These are phyloP conservation scores for Xerocomus nothofagi DNA, from an alignment of 1,284 basidiomycete genomes.

Conservation along the genomic window DNA sequence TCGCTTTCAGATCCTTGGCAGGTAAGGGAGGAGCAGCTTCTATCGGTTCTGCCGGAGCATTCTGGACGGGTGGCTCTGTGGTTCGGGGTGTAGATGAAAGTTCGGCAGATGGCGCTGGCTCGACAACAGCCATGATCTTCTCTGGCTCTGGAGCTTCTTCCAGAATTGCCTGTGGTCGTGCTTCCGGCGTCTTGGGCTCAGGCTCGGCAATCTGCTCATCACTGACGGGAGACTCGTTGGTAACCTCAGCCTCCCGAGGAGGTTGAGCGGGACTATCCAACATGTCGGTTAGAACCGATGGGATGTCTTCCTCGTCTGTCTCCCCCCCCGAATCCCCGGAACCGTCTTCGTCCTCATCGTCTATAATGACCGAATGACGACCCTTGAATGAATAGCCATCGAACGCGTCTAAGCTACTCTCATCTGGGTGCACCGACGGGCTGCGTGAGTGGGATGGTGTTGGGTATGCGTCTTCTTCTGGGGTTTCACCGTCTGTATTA, in stretches of 20 bases:
- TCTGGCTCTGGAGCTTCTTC: constrained; percentile 32
- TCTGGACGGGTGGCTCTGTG: constrained; percentile 11
- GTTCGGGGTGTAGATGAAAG: constrained; percentile 15
- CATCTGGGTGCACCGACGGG: constrained; percentile 58
- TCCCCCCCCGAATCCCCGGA: constrained; percentile 45
- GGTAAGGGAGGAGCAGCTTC: constrained; percentile 30
- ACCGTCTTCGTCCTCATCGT: constrained; percentile 55
- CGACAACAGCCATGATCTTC: constrained; percentile 12
- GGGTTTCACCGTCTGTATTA: constrained; percentile 65
- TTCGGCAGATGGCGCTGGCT: constrained; percentile 24
- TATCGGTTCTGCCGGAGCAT: constrained; percentile 5
- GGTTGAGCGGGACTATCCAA: constrained; percentile 25
- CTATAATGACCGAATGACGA: constrained; percentile 72
- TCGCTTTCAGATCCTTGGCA: constrained; percentile 32
- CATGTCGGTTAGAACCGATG: constrained; percentile 20
- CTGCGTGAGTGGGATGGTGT: constrained; percentile 74
- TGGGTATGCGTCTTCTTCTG: constrained; percentile 68
- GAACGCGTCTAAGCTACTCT: constrained; percentile 65
- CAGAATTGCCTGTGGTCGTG: constrained; percentile 49
- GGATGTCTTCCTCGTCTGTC: constrained; percentile 41
- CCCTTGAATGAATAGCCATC: constrained; percentile 90
- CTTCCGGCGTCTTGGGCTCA: constrained; percentile 76
- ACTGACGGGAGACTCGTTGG: constrained; percentile 26
- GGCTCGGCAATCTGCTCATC: constrained; percentile 39
- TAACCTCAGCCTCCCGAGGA: constrained; percentile 28